Percentiles rank a stretch among this genome's conserved stretches.
These are phyloP conservation scores for Sanghuangporus weigelae DNA, from an alignment of 1,284 basidiomycete species.

Conservation along the genomic window DNA sequence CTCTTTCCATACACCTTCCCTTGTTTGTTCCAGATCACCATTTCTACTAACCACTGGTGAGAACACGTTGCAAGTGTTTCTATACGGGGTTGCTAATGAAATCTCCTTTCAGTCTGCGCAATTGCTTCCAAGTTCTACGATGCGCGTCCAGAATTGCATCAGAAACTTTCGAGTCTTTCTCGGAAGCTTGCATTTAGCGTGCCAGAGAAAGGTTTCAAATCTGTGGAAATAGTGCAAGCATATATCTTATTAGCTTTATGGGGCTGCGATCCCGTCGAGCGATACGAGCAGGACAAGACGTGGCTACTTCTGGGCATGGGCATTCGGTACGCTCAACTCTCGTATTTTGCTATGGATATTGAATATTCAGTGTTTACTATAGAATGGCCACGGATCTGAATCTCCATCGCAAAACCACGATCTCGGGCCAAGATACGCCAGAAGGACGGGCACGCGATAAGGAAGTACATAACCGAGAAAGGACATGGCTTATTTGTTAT, in stretches of 20 bases:
- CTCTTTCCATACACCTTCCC: constrained; percentile 86
- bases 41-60: constrained; percentile 91
- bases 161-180: constrained; percentile 75
- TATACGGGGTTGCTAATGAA: background rate
- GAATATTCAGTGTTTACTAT: constrained; percentile 10
- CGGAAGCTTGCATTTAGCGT: constrained; percentile 92
- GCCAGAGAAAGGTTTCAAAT: constrained; percentile 85
- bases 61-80: constrained; percentile 34
- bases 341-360: constrained; percentile 11
- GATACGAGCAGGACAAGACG: constrained; percentile 95
- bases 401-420: constrained; percentile 82
- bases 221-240: constrained; percentile 91
- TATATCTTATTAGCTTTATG: constrained; percentile 80
- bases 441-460: constrained; percentile 70
- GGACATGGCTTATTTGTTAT: constrained; percentile 93
- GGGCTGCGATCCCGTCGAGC: constrained; percentile 88
- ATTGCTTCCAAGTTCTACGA: constrained; percentile 90
- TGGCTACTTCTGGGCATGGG: constrained; percentile 89
- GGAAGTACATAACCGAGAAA: constrained; percentile 90
- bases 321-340: constrained; percentile 50
- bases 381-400: constrained; percentile 97
- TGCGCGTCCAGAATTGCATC: constrained; percentile 78
- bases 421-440: constrained; percentile 61
- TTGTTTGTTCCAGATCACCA: constrained; percentile 88
- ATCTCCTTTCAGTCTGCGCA: constrained; percentile 69